phyloP scores from a whole-genome alignment of 2,329 filamentous ascomycete genomes.

The Pseudogymnoascus sp. region DNA sequence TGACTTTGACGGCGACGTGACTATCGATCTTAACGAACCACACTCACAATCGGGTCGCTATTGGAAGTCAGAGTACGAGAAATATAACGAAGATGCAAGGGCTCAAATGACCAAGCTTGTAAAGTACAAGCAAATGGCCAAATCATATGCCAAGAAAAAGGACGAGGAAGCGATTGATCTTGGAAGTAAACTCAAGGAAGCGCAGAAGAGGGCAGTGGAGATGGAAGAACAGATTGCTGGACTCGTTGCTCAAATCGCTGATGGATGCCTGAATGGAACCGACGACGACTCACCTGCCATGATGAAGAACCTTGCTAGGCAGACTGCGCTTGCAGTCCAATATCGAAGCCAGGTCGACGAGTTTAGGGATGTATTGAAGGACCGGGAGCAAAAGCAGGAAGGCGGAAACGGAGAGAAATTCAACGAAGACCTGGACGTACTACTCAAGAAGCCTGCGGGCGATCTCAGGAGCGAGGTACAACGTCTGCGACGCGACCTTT shows the following conservation, averaged over 20 bases:
- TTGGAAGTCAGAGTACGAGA: conserved; percentile 72
- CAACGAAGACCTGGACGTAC: conserved; percentile 32
- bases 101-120: conserved; percentile 69
- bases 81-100: conserved; percentile 64
- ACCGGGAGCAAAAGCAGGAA: conserved; percentile 29
- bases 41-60: conserved; percentile 67
- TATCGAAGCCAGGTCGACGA: conserved; percentile 54
- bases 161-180: conserved; percentile 63
- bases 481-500: conserved; percentile 43
- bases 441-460: conserved; percentile 42
- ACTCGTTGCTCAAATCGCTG: conserved; percentile 48
- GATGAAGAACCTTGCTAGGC: conserved; percentile 46
- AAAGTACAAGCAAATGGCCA: conserved; percentile 71
- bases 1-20: conserved; percentile 50
- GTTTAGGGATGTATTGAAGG: conserved; percentile 44
- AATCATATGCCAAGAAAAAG: conserved; percentile 70
- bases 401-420: conserved; percentile 17
- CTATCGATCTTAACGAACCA: conserved; percentile 64
- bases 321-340: conserved; percentile 49
- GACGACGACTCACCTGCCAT: conserved; percentile 41
- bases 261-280: conserved; percentile 30
- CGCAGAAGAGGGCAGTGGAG: conserved; percentile 54
- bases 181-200: conserved; percentile 56
- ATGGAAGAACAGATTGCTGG: conserved; percentile 57
- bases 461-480: conserved; percentile 46